Base-by-base conservation (phyloP, 495 filamentous ascomycete species). In the Aspergillus nanangensis region DNA sequence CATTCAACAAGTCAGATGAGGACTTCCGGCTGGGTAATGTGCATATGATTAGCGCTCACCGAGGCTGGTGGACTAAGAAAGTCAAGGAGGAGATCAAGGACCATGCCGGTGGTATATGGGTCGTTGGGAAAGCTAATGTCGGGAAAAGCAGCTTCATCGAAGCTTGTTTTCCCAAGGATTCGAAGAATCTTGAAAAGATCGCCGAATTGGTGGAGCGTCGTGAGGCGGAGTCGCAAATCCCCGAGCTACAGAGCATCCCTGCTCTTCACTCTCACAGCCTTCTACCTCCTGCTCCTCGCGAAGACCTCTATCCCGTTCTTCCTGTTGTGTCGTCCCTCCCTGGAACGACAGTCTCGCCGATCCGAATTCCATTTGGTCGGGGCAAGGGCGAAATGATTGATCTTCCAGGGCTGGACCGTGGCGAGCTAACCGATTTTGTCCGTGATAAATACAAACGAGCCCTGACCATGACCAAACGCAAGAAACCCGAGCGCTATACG, bases 101-200 rank as follows among this genome's bases (percentile, higher is more conserved):
- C 25, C 80, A 88, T 31, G 88, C 84, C 8, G 90, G 92, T 3
- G 94, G 84, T 4, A 78, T 87, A n/a, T 99, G 93, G 93, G 82
- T 99, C 72, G 88, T 97, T 19, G 93, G 94, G n/a, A 95, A 91
- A 55, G 88, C 85, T 41, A 99, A 99, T 58, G 93, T 97, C 20
- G 93, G 93, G 11, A 99, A 99, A 65, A 96, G 90, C 58, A 84
- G 82, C 50, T 82, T 99, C 19, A 89, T 96, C 43, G 81, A 91
- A 56, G 74, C 73, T 8, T 82, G 94, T 14, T 94, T 88, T 54
- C 91, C 91, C 13, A 94, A 95, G 60, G 87, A 87, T 19, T 76
- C 80, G 35, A 78, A 72, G 53, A 67, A 69, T 23, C 44, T 72
- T 10, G 67, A 66, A 38, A 68, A 63, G 31, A 63, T 67, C 45